phyloP scores from a whole-genome alignment of 2,329 filamentous ascomycete species.

The Ceratocystis alfenasii region DNA sequence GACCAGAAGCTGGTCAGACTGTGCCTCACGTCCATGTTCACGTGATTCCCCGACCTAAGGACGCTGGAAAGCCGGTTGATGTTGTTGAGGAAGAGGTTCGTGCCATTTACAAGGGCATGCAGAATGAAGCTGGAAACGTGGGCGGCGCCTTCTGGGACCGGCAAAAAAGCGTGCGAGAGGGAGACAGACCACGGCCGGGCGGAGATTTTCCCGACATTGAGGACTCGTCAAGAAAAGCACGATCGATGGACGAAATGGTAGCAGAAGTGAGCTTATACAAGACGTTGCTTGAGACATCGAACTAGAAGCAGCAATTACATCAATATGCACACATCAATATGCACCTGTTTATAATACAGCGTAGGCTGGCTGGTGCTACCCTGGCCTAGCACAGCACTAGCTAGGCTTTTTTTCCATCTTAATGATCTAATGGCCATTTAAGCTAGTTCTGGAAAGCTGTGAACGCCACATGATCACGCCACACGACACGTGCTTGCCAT shows the following conservation, averaged over 20 bases:
- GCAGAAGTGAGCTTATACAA: slow-evolving; percentile 61
- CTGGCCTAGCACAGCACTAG: background rate
- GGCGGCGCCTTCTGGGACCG: slow-evolving; percentile 54
- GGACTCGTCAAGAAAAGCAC: slow-evolving; percentile 54
- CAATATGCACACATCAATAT: too few relatives aligned
- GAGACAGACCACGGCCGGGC: slow-evolving; percentile 37
- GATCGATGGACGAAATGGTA: slow-evolving; percentile 64
- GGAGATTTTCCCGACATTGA: slow-evolving; percentile 58
- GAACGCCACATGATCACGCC: background rate
- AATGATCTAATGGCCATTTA: slow-evolving; percentile 4
- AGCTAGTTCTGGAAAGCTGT: background rate
- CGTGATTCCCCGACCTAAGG: slow-evolving; percentile 62
- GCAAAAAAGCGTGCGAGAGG: slow-evolving; percentile 24
- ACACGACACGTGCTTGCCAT: slow-evolving; percentile 1
- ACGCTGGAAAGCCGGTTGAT: slow-evolving; percentile 32
- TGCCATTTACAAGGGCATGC: slow-evolving; percentile 70
- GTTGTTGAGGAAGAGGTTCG: slow-evolving; percentile 43
- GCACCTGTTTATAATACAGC: background rate
- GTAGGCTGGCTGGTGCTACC: background rate
- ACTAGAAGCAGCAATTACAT: slow-evolving; percentile 31
- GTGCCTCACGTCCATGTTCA: slow-evolving; percentile 91
- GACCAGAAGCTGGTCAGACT: slow-evolving; percentile 78
- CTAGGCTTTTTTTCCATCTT: too few relatives aligned
- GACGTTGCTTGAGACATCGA: slow-evolving; percentile 30
- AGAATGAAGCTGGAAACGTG: slow-evolving; percentile 74